Evolutionary conservation across 441 rosid species (phyloP).

Genomic region (Pelargonium myrrhifolium): DNA sequence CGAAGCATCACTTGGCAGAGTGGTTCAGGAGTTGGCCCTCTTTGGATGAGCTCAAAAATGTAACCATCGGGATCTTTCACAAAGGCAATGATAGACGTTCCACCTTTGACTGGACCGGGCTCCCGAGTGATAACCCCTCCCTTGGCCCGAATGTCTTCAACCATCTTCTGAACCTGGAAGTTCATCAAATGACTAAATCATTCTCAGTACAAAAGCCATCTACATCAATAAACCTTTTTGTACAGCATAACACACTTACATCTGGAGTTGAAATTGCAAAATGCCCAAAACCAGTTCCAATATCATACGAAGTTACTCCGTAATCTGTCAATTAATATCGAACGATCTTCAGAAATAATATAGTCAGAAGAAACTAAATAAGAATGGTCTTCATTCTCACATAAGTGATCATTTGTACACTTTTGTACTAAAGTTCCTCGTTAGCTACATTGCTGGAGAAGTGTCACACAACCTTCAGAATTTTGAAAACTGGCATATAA

Average conservation of each 20-base stretch:
- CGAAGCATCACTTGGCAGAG: conserved; percentile 97
- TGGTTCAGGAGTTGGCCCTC: conserved; percentile 88
- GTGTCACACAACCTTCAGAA: background rate
- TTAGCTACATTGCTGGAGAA: background rate
- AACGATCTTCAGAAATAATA: conserved; percentile 11
- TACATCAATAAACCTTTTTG: conserved; percentile 1
- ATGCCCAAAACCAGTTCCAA: conserved; percentile 96
- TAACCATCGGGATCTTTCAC: conserved; percentile 99
- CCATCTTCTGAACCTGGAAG: conserved; percentile 69
- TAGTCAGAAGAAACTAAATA: background rate
- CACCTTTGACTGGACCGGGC: conserved; percentile 97
- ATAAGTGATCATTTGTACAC: too few species aligned
- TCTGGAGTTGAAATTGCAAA: conserved; percentile 82
- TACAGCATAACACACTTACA: conserved; percentile 36
- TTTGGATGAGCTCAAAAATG: conserved; percentile 74
- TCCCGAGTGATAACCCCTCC: conserved; percentile 78
- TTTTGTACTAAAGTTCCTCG: too few species aligned
- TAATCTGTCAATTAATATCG: conserved; percentile 46
- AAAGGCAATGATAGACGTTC: conserved; percentile 61
- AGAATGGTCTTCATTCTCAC: too few species aligned
- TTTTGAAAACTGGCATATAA: background rate
- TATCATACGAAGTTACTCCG: conserved; percentile 79
- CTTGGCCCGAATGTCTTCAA: conserved; percentile 62
- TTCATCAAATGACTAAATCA: conserved; percentile 3
- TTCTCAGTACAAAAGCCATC: conserved; percentile 11